These are phyloP conservation scores for Pyronema domesticum DNA, from an alignment of 495 filamentous ascomycete genomes.

Conservation along the genomic window DNA sequence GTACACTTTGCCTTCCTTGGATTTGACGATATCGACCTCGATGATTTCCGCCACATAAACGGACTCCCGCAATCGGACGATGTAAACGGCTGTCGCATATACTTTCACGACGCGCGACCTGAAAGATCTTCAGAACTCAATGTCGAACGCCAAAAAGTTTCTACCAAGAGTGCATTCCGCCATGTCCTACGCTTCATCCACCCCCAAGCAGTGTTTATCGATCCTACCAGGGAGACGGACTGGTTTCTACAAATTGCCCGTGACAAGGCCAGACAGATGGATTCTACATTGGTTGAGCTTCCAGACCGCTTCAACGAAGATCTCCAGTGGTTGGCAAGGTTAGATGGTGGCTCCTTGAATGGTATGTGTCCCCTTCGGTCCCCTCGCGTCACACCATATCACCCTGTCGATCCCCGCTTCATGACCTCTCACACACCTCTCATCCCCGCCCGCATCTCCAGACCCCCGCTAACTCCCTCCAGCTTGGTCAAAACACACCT, in stretches of 20 bases:
- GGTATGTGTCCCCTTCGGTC: slow-evolving; percentile 25
- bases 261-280: slow-evolving; percentile 27
- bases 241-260: slow-evolving; percentile 35
- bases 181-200: slow-evolving; percentile 33
- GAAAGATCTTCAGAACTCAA: slow-evolving; percentile 32
- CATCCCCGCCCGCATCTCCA: no score
- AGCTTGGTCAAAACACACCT: slow-evolving; percentile 38
- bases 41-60: slow-evolving; percentile 36
- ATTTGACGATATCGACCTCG: slow-evolving; percentile 33
- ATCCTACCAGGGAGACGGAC: slow-evolving; percentile 29
- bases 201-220: slow-evolving; percentile 35
- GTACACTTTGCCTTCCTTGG: slow-evolving; percentile 40
- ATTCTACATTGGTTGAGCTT: slow-evolving; percentile 36
- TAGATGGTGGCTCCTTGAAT: slow-evolving; percentile 42
- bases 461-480: not conserved
- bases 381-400: slow-evolving; percentile 18
- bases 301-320: slow-evolving; percentile 34
- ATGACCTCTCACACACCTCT: no score
- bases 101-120: slow-evolving; percentile 39
- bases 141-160: slow-evolving; percentile 31
- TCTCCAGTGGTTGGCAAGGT: slow-evolving; percentile 44
- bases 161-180: slow-evolving; percentile 28
- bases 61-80: slow-evolving; percentile 24
- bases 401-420: no score
- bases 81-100: slow-evolving; percentile 28